phyloP scores from a whole-genome alignment of 768 basidiomycete species.

The Mrakia frigida region DNA sequence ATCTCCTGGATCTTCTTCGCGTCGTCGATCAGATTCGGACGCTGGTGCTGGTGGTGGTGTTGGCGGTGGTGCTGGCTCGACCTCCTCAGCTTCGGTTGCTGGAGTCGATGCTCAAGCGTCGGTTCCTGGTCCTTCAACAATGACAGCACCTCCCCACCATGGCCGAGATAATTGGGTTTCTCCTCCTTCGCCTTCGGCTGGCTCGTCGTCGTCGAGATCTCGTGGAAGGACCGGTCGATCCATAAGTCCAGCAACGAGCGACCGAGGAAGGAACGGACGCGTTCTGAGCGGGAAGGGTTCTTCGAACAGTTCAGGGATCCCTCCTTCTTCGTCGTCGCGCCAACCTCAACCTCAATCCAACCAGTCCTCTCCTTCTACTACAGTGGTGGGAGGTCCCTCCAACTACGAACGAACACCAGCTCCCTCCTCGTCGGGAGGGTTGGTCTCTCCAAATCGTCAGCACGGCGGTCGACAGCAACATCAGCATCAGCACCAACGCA shows the following conservation, averaged over 20 bases:
- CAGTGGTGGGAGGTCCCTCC: background rate
- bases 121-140: background rate
- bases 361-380: background rate
- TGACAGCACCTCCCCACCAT: background rate
- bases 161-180: background rate
- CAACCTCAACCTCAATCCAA: background rate
- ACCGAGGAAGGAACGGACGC: background rate
- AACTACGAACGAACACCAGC: background rate
- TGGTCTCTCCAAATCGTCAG: background rate
- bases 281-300: background rate
- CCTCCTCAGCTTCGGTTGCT: background rate
- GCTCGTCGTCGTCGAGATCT: background rate
- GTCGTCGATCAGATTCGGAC: background rate
- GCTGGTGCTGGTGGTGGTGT: background rate
- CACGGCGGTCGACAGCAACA: background rate
- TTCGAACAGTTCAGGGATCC: background rate
- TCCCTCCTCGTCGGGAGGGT: background rate
- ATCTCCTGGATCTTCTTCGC: background rate
- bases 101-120: background rate
- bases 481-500: background rate
- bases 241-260: background rate
- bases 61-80: background rate
- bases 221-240: background rate
- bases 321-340: background rate
- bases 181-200: background rate